phyloP scores from a whole-genome alignment of 192 early-diverging fungal species.

The Coemansia erecta region DNA sequence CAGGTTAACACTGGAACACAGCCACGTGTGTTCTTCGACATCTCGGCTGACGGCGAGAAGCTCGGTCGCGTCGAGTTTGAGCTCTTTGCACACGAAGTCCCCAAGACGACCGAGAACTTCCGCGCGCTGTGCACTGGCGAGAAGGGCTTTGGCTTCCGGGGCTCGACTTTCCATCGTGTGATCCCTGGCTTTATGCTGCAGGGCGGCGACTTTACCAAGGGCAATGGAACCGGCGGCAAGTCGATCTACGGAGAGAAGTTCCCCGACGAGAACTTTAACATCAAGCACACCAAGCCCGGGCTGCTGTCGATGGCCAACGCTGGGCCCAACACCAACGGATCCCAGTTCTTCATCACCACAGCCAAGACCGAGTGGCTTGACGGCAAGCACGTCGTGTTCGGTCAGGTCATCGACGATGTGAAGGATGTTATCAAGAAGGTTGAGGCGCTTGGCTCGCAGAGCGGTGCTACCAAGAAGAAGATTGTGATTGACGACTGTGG shows the following conservation, averaged over 20 bases:
- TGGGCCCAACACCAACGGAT: slow-evolving; percentile 75
- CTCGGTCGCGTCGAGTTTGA: slow-evolving; percentile 25
- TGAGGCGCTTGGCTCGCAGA: slow-evolving; percentile 60
- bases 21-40: slow-evolving; percentile 54
- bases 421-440: slow-evolving; percentile 73
- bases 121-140: slow-evolving; percentile 57
- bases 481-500: slow-evolving; percentile 72
- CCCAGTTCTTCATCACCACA: slow-evolving; percentile 82
- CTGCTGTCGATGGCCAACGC: slow-evolving; percentile 82
- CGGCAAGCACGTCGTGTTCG: slow-evolving; percentile 77
- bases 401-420: slow-evolving; percentile 73
- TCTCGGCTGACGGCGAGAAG: slow-evolving; percentile 14
- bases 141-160: slow-evolving; percentile 60
- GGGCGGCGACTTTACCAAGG: slow-evolving; percentile 81
- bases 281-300: slow-evolving; percentile 66
- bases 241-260: slow-evolving; percentile 85
- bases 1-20: slow-evolving; percentile 21
- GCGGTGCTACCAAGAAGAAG: slow-evolving; percentile 58
- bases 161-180: slow-evolving; percentile 46
- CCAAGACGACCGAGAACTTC: slow-evolving; percentile 97
- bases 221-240: slow-evolving; percentile 80
- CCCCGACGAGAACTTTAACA: slow-evolving; percentile 61
- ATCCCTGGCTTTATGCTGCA: slow-evolving; percentile 90
- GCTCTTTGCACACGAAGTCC: slow-evolving; percentile 72
- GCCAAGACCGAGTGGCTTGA: slow-evolving; percentile 72